These are phyloP conservation scores for Neonectria ditissima DNA, from an alignment of 2,329 filamentous ascomycete genomes.

Conservation along the genomic window DNA sequence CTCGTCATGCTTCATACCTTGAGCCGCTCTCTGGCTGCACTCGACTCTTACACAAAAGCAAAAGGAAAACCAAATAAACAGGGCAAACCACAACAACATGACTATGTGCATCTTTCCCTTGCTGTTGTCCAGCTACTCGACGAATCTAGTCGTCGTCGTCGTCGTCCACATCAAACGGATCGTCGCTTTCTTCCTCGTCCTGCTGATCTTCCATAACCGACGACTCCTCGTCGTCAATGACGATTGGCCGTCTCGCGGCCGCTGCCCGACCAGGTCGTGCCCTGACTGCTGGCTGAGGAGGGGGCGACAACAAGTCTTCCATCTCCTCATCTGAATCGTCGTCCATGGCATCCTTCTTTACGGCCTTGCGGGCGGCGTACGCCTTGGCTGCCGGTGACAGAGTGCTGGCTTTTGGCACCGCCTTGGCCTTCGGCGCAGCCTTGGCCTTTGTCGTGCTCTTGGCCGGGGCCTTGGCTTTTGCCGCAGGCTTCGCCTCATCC, in stretches of 20 bases:
- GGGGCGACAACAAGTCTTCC: conserved; percentile 55
- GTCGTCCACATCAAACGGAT: conserved; percentile 61
- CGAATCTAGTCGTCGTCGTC: conserved; percentile 50
- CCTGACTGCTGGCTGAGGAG: conserved; percentile 56
- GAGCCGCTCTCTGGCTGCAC: background rate
- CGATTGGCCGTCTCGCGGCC: conserved; percentile 50
- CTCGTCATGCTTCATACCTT: conserved; percentile 13
- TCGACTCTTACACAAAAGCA: background rate
- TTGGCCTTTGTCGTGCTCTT: conserved; percentile 53
- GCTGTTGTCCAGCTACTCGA: conserved; percentile 1
- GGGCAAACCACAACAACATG: conserved; percentile 6
- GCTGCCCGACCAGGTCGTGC: conserved; percentile 61
- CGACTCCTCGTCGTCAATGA: conserved; percentile 56
- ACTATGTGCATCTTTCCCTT: background rate
- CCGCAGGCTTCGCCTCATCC: conserved; percentile 59
- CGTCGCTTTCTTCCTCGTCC: conserved; percentile 56
- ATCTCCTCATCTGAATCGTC: conserved; percentile 57
- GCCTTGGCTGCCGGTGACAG: conserved; percentile 48
- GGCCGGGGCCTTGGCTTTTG: conserved; percentile 52
- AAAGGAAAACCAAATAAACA: background rate
- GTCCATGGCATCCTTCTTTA: conserved; percentile 51
- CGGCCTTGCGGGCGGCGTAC: conserved; percentile 64
- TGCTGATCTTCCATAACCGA: conserved; percentile 44
- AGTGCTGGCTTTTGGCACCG: conserved; percentile 28
- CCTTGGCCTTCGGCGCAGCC: conserved; percentile 54